Evolutionary conservation across 2,329 filamentous ascomycete genomes (phyloP).

Genomic region (Chrysoporthe deuterocubensis): DNA sequence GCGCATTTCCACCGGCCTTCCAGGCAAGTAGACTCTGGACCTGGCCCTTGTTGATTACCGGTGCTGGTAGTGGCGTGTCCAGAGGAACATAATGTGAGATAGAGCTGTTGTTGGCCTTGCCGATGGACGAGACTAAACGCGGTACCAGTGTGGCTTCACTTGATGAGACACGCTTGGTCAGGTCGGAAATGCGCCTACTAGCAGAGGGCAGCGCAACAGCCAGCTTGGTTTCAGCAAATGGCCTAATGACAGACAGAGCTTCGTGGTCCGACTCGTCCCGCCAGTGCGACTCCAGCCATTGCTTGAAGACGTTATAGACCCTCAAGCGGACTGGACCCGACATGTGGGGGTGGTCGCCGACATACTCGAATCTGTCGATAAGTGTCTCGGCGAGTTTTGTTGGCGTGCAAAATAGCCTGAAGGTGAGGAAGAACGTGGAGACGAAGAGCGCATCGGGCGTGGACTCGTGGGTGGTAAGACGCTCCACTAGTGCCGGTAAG

Average conservation of each 20-base stretch:
- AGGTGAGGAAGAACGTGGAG: conserved; percentile 94
- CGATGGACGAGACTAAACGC: conserved; percentile 81
- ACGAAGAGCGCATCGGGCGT: conserved; percentile 92
- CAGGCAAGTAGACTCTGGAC: conserved; percentile 72
- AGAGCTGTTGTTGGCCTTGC: conserved; percentile 72
- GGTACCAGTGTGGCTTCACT: conserved; percentile 78
- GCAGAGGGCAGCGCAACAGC: conserved; percentile 72
- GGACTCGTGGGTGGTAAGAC: conserved; percentile 88
- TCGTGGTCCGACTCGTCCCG: conserved; percentile 77
- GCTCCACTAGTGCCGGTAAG: conserved; percentile 88
- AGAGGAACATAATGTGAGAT: conserved; percentile 71
- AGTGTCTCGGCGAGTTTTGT: conserved; percentile 77
- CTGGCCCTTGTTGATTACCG: conserved; percentile 77
- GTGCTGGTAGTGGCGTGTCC: conserved; percentile 72
- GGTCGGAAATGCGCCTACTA: conserved; percentile 77
- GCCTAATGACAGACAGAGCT: conserved; percentile 74
- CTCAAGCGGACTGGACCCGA: conserved; percentile 82
- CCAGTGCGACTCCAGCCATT: conserved; percentile 97
- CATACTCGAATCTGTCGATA: conserved; percentile 92
- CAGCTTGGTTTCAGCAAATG: conserved; percentile 79
- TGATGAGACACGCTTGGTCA: conserved; percentile 74
- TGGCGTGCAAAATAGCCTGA: conserved; percentile 88
- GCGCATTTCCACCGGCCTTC: conserved; percentile 70
- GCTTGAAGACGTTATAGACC: conserved; percentile 96
- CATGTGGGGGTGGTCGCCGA: conserved; percentile 75